These are phyloP conservation scores for Trichoderma sp. DNA, from an alignment of 2,329 filamentous ascomycete genomes.

Conservation along the genomic window DNA sequence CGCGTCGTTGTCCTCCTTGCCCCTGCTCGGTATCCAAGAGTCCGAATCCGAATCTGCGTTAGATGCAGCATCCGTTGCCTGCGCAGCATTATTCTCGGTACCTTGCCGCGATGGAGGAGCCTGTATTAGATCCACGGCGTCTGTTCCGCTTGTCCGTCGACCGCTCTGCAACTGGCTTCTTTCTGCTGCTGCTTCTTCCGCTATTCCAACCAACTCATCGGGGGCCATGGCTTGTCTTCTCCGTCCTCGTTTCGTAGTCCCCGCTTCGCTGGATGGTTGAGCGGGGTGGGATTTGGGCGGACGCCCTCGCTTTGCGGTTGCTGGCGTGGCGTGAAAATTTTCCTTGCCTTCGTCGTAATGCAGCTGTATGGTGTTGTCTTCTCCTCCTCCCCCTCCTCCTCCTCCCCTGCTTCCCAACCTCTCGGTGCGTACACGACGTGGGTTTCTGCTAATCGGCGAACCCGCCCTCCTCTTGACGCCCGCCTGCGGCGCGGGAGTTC, in stretches of 20 bases:
- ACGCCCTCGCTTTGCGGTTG: constrained; percentile 37
- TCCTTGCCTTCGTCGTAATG: constrained; percentile 29
- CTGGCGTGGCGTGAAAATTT: constrained; percentile 40
- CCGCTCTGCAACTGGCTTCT: constrained; percentile 28
- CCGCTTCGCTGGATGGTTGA: constrained; percentile 37
- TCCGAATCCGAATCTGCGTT: constrained; percentile 38
- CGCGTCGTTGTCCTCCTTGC: constrained; percentile 38
- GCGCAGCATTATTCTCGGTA: background rate
- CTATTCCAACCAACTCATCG: constrained; percentile 36
- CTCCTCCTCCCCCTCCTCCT: constrained; percentile 25
- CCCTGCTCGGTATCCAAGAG: constrained; percentile 37
- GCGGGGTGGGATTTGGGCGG: constrained; percentile 36
- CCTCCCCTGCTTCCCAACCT: constrained; percentile 30
- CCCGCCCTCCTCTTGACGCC: constrained; percentile 50
- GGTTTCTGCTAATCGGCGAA: constrained; percentile 47
- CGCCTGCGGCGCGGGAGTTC: constrained; percentile 53
- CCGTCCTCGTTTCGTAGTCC: constrained; percentile 26
- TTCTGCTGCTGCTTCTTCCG: constrained; percentile 32
- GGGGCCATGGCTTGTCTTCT: constrained; percentile 35
- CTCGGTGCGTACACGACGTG: constrained; percentile 41
- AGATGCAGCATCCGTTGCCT: constrained; percentile 3
- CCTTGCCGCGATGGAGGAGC: constrained; percentile 31
- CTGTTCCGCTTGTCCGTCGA: constrained; percentile 34
- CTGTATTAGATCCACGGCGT: constrained; percentile 37
- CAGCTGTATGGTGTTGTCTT: constrained; percentile 37